These are phyloP conservation scores for Neolecta irregularis DNA, from an alignment of 1,139 yeast genomes.

Conservation along the genomic window DNA sequence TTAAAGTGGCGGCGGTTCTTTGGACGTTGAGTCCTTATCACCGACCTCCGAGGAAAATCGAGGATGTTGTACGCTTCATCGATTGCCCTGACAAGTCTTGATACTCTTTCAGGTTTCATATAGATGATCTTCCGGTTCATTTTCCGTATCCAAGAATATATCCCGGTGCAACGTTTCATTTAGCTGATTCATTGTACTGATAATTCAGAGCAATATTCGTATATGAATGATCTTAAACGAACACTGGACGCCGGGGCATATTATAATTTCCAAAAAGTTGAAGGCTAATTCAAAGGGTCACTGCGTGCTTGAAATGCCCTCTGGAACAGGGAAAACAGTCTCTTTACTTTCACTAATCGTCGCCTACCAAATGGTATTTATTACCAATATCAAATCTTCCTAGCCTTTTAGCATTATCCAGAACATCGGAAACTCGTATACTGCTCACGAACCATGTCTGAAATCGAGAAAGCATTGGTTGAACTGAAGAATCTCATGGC, in stretches of 20 bases:
- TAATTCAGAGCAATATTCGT: slow-evolving; percentile 67
- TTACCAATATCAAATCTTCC: not conserved
- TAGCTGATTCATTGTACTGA: slow-evolving; percentile 2
- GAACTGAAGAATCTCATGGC: slow-evolving; percentile 83
- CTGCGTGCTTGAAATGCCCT: slow-evolving; percentile 95
- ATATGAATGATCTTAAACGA: slow-evolving; percentile 88
- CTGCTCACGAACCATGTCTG: slow-evolving; percentile 99
- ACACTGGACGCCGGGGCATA: slow-evolving; percentile 88
- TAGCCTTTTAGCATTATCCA: slow-evolving; percentile 42
- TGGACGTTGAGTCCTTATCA: no score
- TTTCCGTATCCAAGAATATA: slow-evolving; percentile 96
- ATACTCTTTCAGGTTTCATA: slow-evolving; percentile 43
- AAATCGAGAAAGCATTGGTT: slow-evolving; percentile 92
- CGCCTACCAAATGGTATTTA: slow-evolving; percentile 62
- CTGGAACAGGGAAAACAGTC: slow-evolving; percentile 98
- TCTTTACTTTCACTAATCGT: slow-evolving; percentile 79
- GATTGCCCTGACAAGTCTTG: no score
- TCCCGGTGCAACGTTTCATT: slow-evolving; percentile 31
- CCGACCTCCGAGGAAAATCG: no score
- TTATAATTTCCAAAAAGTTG: not conserved
- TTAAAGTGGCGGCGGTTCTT: no score
- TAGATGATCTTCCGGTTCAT: slow-evolving; percentile 86
- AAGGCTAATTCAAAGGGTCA: slow-evolving; percentile 24
- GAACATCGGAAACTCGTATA: slow-evolving; percentile 88
- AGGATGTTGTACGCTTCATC: no score